Evolutionary conservation across 805 yeast species (phyloP).

Genomic region (Zygosaccharomyces lentus): DNA sequence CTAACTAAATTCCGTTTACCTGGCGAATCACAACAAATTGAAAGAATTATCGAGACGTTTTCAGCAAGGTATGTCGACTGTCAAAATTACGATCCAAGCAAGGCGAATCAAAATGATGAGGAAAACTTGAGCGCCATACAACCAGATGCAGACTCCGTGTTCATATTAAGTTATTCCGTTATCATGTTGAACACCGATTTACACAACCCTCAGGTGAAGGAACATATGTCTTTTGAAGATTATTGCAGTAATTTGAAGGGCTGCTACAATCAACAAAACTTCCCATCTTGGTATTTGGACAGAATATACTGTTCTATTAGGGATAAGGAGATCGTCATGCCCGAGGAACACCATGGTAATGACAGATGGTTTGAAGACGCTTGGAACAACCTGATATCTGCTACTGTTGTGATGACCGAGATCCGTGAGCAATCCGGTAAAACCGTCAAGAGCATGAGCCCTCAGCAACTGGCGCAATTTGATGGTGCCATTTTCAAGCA

Average conservation of each 20-base stretch:
- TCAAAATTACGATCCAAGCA: conserved; percentile 40
- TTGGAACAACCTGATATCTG: conserved; percentile 65
- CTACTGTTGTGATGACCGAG: conserved; percentile 36
- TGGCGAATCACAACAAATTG: conserved; percentile 97
- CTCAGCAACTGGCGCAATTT: conserved; percentile 45
- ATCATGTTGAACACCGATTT: conserved; percentile 92
- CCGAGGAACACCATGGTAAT: conserved; percentile 94
- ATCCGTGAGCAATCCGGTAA: conserved; percentile 20
- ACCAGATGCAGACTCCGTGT: conserved; percentile 83
- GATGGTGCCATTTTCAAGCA: conserved; percentile 69
- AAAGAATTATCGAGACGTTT: conserved; percentile 81
- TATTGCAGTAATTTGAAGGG: conserved; percentile 79
- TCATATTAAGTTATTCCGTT: conserved; percentile 83
- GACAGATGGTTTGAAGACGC: conserved; percentile 88
- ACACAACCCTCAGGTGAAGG: conserved; percentile 88
- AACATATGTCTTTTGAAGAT: conserved; percentile 83
- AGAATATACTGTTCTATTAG: conserved; percentile 76
- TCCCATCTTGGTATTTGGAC: conserved; percentile 79
- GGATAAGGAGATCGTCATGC: conserved; percentile 90
- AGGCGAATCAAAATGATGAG: conserved; percentile 18
- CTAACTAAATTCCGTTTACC: conserved; percentile 85
- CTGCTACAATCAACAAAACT: conserved; percentile 69
- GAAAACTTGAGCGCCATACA: conserved; percentile 46
- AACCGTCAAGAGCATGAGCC: conserved; percentile 18
- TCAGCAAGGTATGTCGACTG: conserved; percentile 73